Evolutionary conservation across 1,139 yeast species (phyloP).

Genomic region (Yamadazyma jaroonii): DNA sequence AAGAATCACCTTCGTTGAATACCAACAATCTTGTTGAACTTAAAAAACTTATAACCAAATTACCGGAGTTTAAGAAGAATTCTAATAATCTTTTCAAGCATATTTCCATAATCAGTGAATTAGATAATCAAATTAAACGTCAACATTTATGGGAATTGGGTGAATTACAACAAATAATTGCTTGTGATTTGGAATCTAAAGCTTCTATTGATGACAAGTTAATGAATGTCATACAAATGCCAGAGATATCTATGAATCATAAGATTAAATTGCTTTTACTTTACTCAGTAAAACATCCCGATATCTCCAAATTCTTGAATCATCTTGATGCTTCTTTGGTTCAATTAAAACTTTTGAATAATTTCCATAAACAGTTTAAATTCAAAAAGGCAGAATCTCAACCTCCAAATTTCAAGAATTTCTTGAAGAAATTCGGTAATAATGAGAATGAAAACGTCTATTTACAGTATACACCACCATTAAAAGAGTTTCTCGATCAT

Average conservation of each 20-base stretch:
- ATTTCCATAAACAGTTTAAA: slow-evolving; percentile 21
- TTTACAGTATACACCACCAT: slow-evolving; percentile 73
- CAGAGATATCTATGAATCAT: slow-evolving; percentile 23
- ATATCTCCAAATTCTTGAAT: slow-evolving; percentile 21
- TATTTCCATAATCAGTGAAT: slow-evolving; percentile 82
- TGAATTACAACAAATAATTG: slow-evolving; percentile 83
- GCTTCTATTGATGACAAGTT: slow-evolving; percentile 25
- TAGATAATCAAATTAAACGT: slow-evolving; percentile 63
- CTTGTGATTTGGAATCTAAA: slow-evolving; percentile 53
- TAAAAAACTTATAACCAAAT: slow-evolving; percentile 85
- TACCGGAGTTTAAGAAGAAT: slow-evolving; percentile 87
- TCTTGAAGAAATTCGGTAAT: slow-evolving; percentile 24
- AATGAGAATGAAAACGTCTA: slow-evolving; percentile 46
- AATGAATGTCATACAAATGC: slow-evolving; percentile 25
- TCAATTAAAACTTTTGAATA: slow-evolving; percentile 32
- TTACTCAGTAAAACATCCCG: slow-evolving; percentile 63
- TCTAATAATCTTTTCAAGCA: slow-evolving; percentile 93
- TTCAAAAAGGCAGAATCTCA: slow-evolving; percentile 4
- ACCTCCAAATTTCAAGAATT: slow-evolving; percentile 13
- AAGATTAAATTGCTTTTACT: slow-evolving; percentile 59
- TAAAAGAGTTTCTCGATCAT: slow-evolving; percentile 43
- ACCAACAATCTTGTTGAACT: slow-evolving; percentile 79
- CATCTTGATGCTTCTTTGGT: slow-evolving; percentile 34
- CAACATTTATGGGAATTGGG: slow-evolving; percentile 79
- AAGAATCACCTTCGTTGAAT: slow-evolving; percentile 63